These are phyloP conservation scores for Aotearoamyces nothofagi DNA, from an alignment of 2,329 filamentous ascomycete species.

Conservation along the genomic window DNA sequence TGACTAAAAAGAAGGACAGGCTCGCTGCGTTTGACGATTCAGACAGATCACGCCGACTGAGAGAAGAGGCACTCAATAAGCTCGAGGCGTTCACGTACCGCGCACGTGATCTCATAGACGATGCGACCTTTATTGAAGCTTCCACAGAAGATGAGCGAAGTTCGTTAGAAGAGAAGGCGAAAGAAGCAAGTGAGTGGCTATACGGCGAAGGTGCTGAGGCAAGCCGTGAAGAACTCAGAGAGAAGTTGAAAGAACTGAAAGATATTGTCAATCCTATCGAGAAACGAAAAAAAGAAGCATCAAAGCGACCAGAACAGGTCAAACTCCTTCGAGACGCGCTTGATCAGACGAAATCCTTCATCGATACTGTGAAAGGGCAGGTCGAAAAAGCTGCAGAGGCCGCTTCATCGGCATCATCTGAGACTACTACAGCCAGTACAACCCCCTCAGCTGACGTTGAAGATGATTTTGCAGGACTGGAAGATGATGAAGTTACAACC, in stretches of 20 bases:
- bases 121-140: slow-evolving; percentile 55
- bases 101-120: slow-evolving; percentile 67
- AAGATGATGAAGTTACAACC: slow-evolving; percentile 44
- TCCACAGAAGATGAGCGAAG: slow-evolving; percentile 55
- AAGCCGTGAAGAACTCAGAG: slow-evolving; percentile 56
- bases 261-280: slow-evolving; percentile 65
- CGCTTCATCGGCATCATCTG: slow-evolving; percentile 33
- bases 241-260: slow-evolving; percentile 62
- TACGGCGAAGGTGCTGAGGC: slow-evolving; percentile 74
- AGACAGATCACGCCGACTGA: slow-evolving; percentile 58
- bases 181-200: slow-evolving; percentile 72
- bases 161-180: slow-evolving; percentile 51
- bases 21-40: slow-evolving; percentile 76
- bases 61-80: slow-evolving; percentile 81
- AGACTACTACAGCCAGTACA: slow-evolving; percentile 22
- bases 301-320: slow-evolving; percentile 55
- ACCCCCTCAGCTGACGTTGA: slow-evolving; percentile 15
- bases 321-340: slow-evolving; percentile 54
- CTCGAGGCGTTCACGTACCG: slow-evolving; percentile 92
- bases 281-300: slow-evolving; percentile 56
- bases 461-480: slow-evolving; percentile 57
- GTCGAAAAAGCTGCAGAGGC: slow-evolving; percentile 55
- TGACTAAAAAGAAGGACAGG: slow-evolving; percentile 33
- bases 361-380: slow-evolving; percentile 53
- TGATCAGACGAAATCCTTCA: slow-evolving; percentile 53